Percentiles rank a stretch among this genome's conserved stretches.
These are phyloP conservation scores for Hygrophorus pudorinus DNA, from an alignment of 768 basidiomycete genomes.

Conservation along the genomic window DNA sequence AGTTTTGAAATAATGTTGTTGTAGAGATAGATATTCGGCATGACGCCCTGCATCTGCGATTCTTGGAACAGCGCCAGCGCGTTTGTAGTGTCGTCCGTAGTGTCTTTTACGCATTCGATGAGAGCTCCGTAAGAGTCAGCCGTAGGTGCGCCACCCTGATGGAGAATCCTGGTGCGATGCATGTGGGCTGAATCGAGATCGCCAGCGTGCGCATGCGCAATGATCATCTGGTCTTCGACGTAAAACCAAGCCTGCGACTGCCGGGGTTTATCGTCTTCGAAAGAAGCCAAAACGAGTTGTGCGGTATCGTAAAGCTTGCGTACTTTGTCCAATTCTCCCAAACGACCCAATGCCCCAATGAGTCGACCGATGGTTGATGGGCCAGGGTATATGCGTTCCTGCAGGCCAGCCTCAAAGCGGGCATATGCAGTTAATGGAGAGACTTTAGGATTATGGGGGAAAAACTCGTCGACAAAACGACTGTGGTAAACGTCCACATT, in stretches of 20 bases:
- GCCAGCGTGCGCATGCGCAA: slow-evolving; percentile 74
- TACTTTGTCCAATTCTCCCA: slow-evolving; percentile 49
- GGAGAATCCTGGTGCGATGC: slow-evolving; percentile 69
- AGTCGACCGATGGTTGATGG: slow-evolving; percentile 47
- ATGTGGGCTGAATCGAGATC: slow-evolving; percentile 71
- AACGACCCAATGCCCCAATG: slow-evolving; percentile 60
- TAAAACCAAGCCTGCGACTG: slow-evolving; percentile 60
- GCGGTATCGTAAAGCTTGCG: slow-evolving; percentile 56
- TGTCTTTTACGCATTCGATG: slow-evolving; percentile 81
- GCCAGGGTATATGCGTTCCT: slow-evolving; percentile 37
- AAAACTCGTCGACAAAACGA: slow-evolving; percentile 8
- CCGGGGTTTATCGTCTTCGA: slow-evolving; percentile 32
- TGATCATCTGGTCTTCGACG: slow-evolving; percentile 86
- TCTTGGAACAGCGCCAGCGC: slow-evolving; percentile 82
- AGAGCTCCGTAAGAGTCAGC: slow-evolving; percentile 91
- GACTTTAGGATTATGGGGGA: slow-evolving; percentile 5
- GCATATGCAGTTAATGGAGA: slow-evolving; percentile 33
- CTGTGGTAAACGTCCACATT: slow-evolving; percentile 7
- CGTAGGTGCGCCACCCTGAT: slow-evolving; percentile 66
- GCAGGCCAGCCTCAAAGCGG: slow-evolving; percentile 36
- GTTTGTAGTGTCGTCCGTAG: slow-evolving; percentile 89
- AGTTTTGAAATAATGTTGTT: slow-evolving; percentile 98
- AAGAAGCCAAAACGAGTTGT: slow-evolving; percentile 44
- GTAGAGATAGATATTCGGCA: slow-evolving; percentile 81
- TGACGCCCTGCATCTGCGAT: slow-evolving; percentile 54